Base-by-base conservation (phyloP, 1,284 basidiomycete species). In the Ganoderma lucidum region DNA sequence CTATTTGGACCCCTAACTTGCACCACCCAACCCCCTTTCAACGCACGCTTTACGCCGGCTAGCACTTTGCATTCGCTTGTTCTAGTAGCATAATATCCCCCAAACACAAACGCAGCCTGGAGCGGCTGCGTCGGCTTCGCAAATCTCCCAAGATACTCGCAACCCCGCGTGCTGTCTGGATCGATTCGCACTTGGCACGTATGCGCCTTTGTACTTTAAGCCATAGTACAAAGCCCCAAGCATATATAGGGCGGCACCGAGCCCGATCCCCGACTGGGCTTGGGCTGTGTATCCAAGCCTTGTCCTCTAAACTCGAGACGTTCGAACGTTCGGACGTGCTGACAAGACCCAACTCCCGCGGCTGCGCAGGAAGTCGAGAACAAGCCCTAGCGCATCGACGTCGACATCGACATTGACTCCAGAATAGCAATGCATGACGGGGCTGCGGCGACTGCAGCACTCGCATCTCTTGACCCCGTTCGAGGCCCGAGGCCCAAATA, bases 71-170 rank as follows among this genome's bases (percentile, higher is more conserved):
- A 60, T 60, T 60, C 23, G 58, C 17, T 30, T 61, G 23, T 61
- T 28, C 23, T 28, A 61, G 6, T 42, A 41, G 35, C 39, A 39
- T 42, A 15, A 41, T 61, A 9, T 19, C 39, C 59, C 2, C 23
- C 6, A 23, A 61, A 28, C 39, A 28, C 39, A 61, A 51, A 39
- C 39, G 12, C 63, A 67, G 39, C 39, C 65, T 58, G 55, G 60
- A 70, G 67, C 61, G 69, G 65, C 69, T 48, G 65, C 53, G 71
- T 67, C 67, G 39, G 23, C 39, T 60, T 60, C 39, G 39, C n/a
- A 42, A 41, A 39, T 6, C 59, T 41, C 8, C 39, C 35, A 39
- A 30, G 28, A 42, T 15, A 9, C 19, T 39, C 14, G 19, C 35
- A 23, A 23, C 9, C 62, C 58, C 64, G 19, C 28, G 39, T 6